A percentile compares a stretch with the other conserved stretches of the same genome.
Evolutionary conservation across 2,329 filamentous ascomycete species (phyloP).

Genomic region (Aschersonia sp.): DNA sequence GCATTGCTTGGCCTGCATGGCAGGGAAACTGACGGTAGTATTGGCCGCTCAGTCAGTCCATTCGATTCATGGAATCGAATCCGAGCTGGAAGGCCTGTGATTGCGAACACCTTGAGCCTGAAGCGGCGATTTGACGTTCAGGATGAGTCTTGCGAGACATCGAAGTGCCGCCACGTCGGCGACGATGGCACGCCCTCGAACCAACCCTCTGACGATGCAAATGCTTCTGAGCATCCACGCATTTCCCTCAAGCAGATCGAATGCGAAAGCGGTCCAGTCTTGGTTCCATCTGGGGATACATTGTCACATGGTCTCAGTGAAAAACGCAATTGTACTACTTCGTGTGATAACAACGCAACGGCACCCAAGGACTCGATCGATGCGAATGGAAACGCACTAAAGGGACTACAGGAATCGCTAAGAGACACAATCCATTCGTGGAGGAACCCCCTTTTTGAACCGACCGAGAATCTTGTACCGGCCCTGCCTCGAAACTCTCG

Average conservation of each 20-base stretch:
- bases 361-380: neutral
- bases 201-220: slow-evolving; percentile 27
- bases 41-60: neutral
- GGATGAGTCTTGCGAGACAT: neutral
- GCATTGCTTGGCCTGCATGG: no score
- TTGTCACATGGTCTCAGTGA: no score
- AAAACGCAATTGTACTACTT: no score
- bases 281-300: no score
- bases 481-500: slow-evolving; percentile 13
- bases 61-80: slow-evolving; percentile 20
- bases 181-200: slow-evolving; percentile 25
- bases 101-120: neutral
- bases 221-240: neutral
- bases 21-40: neutral
- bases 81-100: slow-evolving; percentile 13
- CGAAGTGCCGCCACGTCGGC: slow-evolving; percentile 18
- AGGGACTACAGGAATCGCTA: slow-evolving; percentile 36
- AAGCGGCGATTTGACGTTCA: neutral
- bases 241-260: neutral
- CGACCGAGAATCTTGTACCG: slow-evolving; percentile 29
- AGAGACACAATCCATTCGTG: slow-evolving; percentile 46
- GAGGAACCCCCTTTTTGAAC: slow-evolving; percentile 64
- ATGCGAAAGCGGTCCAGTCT: neutral
- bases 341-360: no score
- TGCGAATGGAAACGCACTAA: slow-evolving; percentile 3